Evolutionary conservation across 78 protist genomes (phyloP).

Genomic region (Dictyostelium intermedium): DNA sequence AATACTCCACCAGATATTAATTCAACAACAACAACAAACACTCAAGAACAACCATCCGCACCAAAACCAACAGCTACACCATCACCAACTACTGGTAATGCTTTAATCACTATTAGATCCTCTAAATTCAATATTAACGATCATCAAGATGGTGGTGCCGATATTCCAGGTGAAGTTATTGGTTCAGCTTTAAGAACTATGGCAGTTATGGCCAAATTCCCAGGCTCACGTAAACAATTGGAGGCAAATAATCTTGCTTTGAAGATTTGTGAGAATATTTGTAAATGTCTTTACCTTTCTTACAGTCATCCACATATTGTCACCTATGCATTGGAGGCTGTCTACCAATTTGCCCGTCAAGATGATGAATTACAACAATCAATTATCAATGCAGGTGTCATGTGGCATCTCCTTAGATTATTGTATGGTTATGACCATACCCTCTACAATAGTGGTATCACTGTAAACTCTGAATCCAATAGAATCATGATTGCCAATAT

Average conservation of each 20-base stretch:
- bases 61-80: background rate
- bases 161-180: constrained; percentile 63
- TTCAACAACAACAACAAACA: no score
- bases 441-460: constrained; percentile 78
- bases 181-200: constrained; percentile 13
- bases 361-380: constrained; percentile 42
- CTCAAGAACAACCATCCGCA: background rate
- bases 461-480: constrained; percentile 42
- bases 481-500: constrained; percentile 67
- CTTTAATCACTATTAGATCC: constrained; percentile 46
- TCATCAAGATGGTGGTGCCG: constrained; percentile 1
- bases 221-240: constrained; percentile 61
- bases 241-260: constrained; percentile 25
- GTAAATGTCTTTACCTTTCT: constrained; percentile 58
- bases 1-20: background rate
- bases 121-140: constrained; percentile 66
- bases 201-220: constrained; percentile 69
- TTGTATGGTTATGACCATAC: constrained; percentile 88
- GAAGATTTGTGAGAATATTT: constrained; percentile 41
- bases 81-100: background rate
- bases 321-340: constrained; percentile 50
- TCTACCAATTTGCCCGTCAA: constrained; percentile 46
- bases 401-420: constrained; percentile 74
- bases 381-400: constrained; percentile 63
- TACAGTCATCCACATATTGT: constrained; percentile 63